Evolutionary conservation across 2,329 filamentous ascomycete species (phyloP).

Genomic region (Hypoxylon sp.): DNA sequence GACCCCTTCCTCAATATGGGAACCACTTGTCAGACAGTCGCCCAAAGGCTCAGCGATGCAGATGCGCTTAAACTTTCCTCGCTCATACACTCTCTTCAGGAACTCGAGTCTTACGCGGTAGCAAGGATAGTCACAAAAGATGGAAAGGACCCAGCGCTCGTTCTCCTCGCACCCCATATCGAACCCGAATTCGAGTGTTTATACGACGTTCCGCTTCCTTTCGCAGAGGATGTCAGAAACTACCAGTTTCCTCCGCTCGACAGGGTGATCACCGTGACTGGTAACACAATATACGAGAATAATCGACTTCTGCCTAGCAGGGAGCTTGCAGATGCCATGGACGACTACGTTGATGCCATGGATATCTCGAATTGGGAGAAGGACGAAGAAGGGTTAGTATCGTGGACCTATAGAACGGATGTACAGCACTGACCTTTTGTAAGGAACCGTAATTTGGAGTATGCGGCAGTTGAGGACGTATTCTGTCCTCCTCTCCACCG

Average conservation of each 20-base stretch:
- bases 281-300: slow-evolving; percentile 80
- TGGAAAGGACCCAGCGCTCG: slow-evolving; percentile 75
- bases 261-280: slow-evolving; percentile 85
- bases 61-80: slow-evolving; percentile 87
- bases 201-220: slow-evolving; percentile 89
- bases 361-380: slow-evolving; percentile 76
- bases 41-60: slow-evolving; percentile 79
- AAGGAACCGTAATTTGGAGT: slow-evolving; percentile 61
- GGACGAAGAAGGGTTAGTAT: slow-evolving; percentile 75
- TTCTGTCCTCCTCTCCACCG: slow-evolving; percentile 89
- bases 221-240: slow-evolving; percentile 88
- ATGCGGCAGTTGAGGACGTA: slow-evolving; percentile 79
- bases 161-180: slow-evolving; percentile 82
- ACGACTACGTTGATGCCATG: slow-evolving; percentile 91
- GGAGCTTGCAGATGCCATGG: slow-evolving; percentile 81
- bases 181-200: slow-evolving; percentile 84
- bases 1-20: slow-evolving; percentile 88
- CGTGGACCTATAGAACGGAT: background rate
- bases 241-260: slow-evolving; percentile 93
- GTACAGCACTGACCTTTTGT: slow-evolving; percentile 46
- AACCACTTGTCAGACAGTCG: slow-evolving; percentile 78
- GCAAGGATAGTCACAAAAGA: slow-evolving; percentile 87
- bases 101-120: slow-evolving; percentile 85
- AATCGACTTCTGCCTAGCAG: slow-evolving; percentile 81
- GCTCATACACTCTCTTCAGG: slow-evolving; percentile 84